These are phyloP conservation scores for Colletotrichum tofieldiae DNA, from an alignment of 2,329 filamentous ascomycete genomes.

Conservation along the genomic window DNA sequence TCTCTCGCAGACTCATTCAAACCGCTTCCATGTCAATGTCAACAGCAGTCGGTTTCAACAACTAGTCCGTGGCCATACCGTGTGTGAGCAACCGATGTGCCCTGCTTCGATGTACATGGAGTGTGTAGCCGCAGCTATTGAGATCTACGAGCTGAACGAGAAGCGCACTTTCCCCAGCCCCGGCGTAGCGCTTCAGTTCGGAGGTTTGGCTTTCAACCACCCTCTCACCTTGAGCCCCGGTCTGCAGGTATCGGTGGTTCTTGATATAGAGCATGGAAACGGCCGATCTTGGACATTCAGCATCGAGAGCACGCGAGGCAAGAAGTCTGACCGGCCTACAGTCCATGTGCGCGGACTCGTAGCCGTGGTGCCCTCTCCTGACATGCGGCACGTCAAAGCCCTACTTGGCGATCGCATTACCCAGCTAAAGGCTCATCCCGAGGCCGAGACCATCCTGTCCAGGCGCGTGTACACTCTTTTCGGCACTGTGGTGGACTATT, in stretches of 20 bases:
- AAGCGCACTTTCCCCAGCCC: background rate
- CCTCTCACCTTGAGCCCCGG: background rate
- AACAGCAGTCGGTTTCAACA: background rate
- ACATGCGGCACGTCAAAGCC: background rate
- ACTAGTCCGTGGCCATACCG: background rate
- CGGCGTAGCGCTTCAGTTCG: background rate
- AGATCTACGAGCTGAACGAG: background rate
- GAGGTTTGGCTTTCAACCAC: background rate
- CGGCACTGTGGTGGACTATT: background rate
- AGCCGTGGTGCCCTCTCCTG: background rate
- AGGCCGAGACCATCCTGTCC: background rate
- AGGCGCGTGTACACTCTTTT: background rate
- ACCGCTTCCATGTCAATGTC: background rate
- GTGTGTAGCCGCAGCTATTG: background rate
- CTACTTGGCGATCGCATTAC: background rate
- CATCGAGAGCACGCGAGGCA: background rate
- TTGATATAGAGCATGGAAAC: background rate
- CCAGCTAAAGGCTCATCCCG: background rate
- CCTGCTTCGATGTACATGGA: slow-evolving; percentile 5
- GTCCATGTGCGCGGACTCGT: background rate
- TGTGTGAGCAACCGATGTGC: background rate
- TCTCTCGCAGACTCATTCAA: background rate
- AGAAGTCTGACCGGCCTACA: background rate
- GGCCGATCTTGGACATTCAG: background rate
- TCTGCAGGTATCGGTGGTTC: background rate